Conservation (phyloP, 768 basidiomycete species). For the Tricholoma flavovirens region DNA sequence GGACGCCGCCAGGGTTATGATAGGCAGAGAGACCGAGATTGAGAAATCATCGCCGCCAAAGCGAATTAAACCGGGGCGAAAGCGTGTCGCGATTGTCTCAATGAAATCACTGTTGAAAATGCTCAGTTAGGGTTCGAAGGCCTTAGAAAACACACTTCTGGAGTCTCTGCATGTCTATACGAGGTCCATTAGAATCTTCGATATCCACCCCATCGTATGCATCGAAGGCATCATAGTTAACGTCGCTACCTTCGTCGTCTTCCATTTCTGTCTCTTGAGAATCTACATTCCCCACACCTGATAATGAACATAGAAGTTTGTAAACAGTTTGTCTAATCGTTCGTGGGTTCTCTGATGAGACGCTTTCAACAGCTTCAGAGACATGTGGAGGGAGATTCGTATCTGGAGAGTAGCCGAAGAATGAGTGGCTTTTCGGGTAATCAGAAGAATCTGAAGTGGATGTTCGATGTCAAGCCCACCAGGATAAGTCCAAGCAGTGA, state of each 20-base stretch:
- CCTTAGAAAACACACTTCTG: slow-evolving; percentile 22
- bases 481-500: neutral
- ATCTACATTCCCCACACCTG: slow-evolving; percentile 3
- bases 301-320: slow-evolving; percentile 34
- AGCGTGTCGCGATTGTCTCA: slow-evolving; percentile 50
- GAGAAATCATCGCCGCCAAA: slow-evolving; percentile 46
- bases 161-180: slow-evolving; percentile 21
- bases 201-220: slow-evolving; percentile 17
- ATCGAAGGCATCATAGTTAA: slow-evolving; percentile 35
- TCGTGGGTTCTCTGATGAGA: slow-evolving; percentile 36
- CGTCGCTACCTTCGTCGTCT: slow-evolving; percentile 31
- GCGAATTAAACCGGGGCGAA: slow-evolving; percentile 54
- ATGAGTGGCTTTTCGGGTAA: slow-evolving; percentile 55
- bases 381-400: slow-evolving; percentile 35
- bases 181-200: slow-evolving; percentile 11
- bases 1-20: slow-evolving; percentile 41
- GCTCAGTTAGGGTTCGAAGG: neutral
- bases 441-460: slow-evolving; percentile 50
- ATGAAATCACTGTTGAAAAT: slow-evolving; percentile 45
- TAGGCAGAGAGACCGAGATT: slow-evolving; percentile 52
- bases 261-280: slow-evolving; percentile 25
- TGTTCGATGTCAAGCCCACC: neutral
- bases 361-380: slow-evolving; percentile 35
- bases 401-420: slow-evolving; percentile 51
- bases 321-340: slow-evolving; percentile 42